A percentile compares a stretch with the other conserved stretches of the same genome.
phyloP scores from a whole-genome alignment of 106 monocot species.

The Phalaenopsis aphrodite region DNA sequence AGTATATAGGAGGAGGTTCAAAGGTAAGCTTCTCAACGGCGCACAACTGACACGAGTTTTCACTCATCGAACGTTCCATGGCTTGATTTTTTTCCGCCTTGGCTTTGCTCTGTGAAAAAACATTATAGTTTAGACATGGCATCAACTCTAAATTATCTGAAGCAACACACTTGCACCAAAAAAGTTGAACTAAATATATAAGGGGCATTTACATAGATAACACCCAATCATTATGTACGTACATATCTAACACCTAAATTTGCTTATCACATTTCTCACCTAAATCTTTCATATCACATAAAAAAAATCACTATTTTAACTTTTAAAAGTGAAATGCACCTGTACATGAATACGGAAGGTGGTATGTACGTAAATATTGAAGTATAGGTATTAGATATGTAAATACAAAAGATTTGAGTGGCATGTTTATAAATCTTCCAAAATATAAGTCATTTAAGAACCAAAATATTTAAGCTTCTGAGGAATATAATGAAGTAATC shows the following conservation, averaged over 20 bases:
- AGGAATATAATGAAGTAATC: neutral
- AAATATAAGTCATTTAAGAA: neutral
- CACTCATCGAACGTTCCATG: constrained; percentile 79
- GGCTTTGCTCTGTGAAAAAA: constrained; percentile 68
- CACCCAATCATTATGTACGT: no score
- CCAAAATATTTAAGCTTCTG: neutral
- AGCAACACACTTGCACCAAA: neutral
- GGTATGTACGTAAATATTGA: no score
- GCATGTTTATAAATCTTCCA: no score
- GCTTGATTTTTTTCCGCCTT: constrained; percentile 99
- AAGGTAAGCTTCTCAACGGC: constrained; percentile 92
- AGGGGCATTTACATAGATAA: no score
- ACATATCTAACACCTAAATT: no score
- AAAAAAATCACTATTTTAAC: no score
- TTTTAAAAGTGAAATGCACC: no score
- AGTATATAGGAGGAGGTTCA: constrained; percentile 98
- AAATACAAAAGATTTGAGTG: no score
- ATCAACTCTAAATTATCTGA: neutral
- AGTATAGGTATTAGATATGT: no score
- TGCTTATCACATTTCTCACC: no score
- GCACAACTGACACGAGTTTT: constrained; percentile 94
- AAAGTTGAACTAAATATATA: neutral
- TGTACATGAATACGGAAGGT: no score
- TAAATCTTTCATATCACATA: no score
- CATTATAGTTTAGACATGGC: neutral